Conservation (phyloP, 2,329 filamentous ascomycete genomes). For the Diplodia sapinea region DNA sequence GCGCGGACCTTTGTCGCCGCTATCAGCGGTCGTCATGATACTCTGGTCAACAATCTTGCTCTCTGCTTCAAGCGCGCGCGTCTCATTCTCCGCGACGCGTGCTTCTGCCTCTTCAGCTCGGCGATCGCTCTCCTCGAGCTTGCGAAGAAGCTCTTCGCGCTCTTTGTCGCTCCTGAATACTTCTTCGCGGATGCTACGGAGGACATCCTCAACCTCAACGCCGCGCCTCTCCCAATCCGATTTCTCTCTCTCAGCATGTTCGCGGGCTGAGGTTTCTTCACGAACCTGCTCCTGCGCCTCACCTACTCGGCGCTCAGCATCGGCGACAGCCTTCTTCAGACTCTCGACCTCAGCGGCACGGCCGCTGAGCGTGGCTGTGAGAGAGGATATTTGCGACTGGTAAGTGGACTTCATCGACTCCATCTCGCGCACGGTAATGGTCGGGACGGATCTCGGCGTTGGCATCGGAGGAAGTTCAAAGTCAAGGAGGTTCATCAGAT, state of each 20-base stretch:
- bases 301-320: slow-evolving; percentile 90
- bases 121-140: slow-evolving; percentile 76
- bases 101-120: slow-evolving; percentile 75
- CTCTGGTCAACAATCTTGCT: slow-evolving; percentile 69
- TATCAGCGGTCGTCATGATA: slow-evolving; percentile 61
- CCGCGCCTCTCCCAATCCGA: slow-evolving; percentile 83
- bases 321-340: slow-evolving; percentile 83
- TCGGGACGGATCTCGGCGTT: slow-evolving; percentile 88
- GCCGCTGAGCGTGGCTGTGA: slow-evolving; percentile 88
- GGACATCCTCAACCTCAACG: slow-evolving; percentile 81
- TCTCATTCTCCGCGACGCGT: slow-evolving; percentile 72
- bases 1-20: slow-evolving; percentile 39
- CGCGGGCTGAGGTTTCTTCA: slow-evolving; percentile 73
- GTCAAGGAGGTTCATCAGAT: slow-evolving; percentile 75
- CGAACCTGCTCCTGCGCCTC: slow-evolving; percentile 83
- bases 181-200: slow-evolving; percentile 81
- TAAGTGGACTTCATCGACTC: slow-evolving; percentile 91
- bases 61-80: slow-evolving; percentile 56
- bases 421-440: slow-evolving; percentile 87
- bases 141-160: slow-evolving; percentile 75
- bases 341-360: slow-evolving; percentile 91
- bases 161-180: slow-evolving; percentile 80
- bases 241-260: slow-evolving; percentile 75
- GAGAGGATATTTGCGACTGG: slow-evolving; percentile 89
- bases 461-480: slow-evolving; percentile 94